A percentile compares a stretch with the other conserved stretches of the same genome.
Conservation (phyloP, 305 asterid genomes). For the Fraxinus ornus region DNA sequence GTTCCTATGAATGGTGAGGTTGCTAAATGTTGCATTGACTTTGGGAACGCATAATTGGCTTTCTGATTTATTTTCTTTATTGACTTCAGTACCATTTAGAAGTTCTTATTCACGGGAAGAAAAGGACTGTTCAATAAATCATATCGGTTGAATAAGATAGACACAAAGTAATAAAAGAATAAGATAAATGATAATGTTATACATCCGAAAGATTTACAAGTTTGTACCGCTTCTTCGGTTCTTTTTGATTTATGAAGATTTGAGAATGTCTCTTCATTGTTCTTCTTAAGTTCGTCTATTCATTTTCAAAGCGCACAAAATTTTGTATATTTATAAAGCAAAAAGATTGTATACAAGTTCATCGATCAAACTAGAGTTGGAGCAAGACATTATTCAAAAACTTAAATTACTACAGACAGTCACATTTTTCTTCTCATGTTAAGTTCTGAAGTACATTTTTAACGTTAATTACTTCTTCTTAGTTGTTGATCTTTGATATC, state of each 20-base stretch:
- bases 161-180: background rate
- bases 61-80: background rate
- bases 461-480: background rate
- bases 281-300: background rate
- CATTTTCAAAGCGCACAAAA: background rate
- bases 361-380: background rate
- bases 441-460: background rate
- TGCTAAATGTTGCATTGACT: background rate
- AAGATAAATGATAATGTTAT: background rate
- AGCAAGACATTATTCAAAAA: background rate
- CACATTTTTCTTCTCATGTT: background rate
- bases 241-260: background rate
- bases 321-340: background rate
- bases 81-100: background rate
- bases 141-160: background rate
- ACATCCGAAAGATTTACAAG: background rate
- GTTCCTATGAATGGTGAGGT: background rate
- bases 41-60: background rate
- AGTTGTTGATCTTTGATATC: background rate
- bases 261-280: background rate
- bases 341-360: background rate
- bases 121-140: background rate
- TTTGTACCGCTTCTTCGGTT: background rate
- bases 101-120: background rate
- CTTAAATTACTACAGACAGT: background rate